Evolutionary conservation across 208 protist genomes (phyloP).

Genomic region (Leishmania arabica): DNA sequence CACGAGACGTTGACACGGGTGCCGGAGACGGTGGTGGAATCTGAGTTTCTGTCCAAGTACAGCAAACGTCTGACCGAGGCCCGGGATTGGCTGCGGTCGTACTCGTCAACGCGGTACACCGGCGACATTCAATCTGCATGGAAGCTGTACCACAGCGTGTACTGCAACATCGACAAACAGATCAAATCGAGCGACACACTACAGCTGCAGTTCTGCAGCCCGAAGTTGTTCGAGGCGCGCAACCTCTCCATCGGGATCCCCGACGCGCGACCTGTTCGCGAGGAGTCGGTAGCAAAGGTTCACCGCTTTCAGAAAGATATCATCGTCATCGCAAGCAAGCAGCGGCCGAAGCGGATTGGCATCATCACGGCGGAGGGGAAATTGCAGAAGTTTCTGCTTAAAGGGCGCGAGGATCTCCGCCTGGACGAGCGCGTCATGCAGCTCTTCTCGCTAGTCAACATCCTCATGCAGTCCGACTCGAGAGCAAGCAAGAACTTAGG

Average conservation of each 20-base stretch:
- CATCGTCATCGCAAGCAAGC: slow-evolving; percentile 98
- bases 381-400: slow-evolving; percentile 98
- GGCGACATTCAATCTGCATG: slow-evolving; percentile 84
- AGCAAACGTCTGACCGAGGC: slow-evolving; percentile 64
- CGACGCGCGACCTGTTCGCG: slow-evolving; percentile 82
- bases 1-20: slow-evolving; percentile 94
- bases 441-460: slow-evolving; percentile 99
- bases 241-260: slow-evolving; percentile 82
- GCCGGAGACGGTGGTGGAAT: slow-evolving; percentile 95
- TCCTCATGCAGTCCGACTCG: slow-evolving; percentile 94
- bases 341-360: slow-evolving; percentile 97
- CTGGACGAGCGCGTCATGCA: slow-evolving; percentile 99
- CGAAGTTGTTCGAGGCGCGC: slow-evolving; percentile 79
- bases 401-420: slow-evolving; percentile 97
- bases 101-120: slow-evolving; percentile 50
- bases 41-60: slow-evolving; percentile 90
- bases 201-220: slow-evolving; percentile 78
- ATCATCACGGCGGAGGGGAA: slow-evolving; percentile 95
- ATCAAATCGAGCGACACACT: slow-evolving; percentile 60
- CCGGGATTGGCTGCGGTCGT: slow-evolving; percentile 69
- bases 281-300: slow-evolving; percentile 91
- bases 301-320: slow-evolving; percentile 91
- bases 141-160: slow-evolving; percentile 86
- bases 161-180: slow-evolving; percentile 77
- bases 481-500: slow-evolving; percentile 85